phyloP scores from a whole-genome alignment of 2,329 filamentous ascomycete genomes.

The Lachnellula willkommii region DNA sequence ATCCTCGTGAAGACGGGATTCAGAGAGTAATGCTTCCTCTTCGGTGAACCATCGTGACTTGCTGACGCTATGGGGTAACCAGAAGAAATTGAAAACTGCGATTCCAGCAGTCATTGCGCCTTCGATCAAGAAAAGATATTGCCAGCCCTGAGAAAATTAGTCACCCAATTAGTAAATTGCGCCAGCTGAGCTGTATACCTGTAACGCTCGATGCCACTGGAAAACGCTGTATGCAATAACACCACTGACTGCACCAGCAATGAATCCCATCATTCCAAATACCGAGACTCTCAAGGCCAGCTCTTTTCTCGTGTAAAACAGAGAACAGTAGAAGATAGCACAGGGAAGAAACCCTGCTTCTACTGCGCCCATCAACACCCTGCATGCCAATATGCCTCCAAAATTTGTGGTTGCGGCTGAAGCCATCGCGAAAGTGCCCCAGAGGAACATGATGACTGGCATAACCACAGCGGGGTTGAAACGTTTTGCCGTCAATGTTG shows the following conservation, averaged over 20 bases:
- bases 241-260: conserved; percentile 47
- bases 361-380: conserved; percentile 25
- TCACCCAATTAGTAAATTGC: too few relatives aligned
- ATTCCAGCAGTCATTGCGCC: too few relatives aligned
- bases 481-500: conserved; percentile 24
- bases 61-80: background rate
- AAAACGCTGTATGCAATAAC: conserved; percentile 34
- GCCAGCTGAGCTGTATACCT: too few relatives aligned
- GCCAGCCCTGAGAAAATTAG: too few relatives aligned
- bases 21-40: conserved; percentile 6
- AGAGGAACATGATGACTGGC: conserved; percentile 25
- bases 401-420: conserved; percentile 21
- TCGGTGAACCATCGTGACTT: conserved; percentile 5
- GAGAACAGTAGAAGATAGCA: conserved; percentile 25
- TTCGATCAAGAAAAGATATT: too few relatives aligned
- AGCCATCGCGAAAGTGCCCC: conserved; percentile 26
- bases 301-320: conserved; percentile 26
- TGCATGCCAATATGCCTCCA: conserved; percentile 20
- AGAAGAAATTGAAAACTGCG: too few relatives aligned
- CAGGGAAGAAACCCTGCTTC: conserved; percentile 28
- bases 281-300: conserved; percentile 5
- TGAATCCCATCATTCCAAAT: conserved; percentile 9
- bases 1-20: background rate
- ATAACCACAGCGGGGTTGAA: conserved; percentile 29
- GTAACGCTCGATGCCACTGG: too few relatives aligned